phyloP scores from a whole-genome alignment of 768 basidiomycete genomes.

The Russula dissimulans region DNA sequence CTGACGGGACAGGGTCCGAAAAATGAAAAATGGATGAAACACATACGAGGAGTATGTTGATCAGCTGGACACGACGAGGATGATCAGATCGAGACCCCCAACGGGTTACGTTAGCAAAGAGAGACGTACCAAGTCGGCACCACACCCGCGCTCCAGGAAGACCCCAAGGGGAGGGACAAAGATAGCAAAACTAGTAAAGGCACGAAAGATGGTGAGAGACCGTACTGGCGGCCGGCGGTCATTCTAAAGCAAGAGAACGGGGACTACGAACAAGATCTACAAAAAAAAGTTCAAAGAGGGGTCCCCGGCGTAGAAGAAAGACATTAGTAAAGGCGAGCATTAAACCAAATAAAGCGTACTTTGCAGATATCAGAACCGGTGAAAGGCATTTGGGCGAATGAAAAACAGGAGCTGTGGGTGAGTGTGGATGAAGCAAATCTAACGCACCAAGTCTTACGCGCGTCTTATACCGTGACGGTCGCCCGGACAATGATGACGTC shows the following conservation, averaged over 20 bases:
- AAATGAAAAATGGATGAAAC: not conserved
- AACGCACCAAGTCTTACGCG: too few relatives aligned
- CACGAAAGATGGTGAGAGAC: not conserved
- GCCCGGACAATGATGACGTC: not conserved
- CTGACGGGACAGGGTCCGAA: not conserved
- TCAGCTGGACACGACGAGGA: constrained; percentile 26
- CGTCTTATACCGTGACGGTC: not conserved
- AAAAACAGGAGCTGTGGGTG: too few relatives aligned
- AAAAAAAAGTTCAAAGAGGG: not conserved
- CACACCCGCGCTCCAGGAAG: constrained; percentile 81
- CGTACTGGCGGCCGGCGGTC: not conserved
- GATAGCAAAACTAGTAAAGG: constrained; percentile 47
- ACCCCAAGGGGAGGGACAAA: constrained; percentile 79
- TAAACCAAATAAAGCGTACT: constrained; percentile 30
- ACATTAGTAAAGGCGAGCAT: not conserved
- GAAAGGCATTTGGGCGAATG: constrained; percentile 42
- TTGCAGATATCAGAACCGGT: constrained; percentile 73
- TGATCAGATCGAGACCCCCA: not conserved
- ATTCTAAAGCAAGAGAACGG: not conserved
- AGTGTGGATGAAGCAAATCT: too few relatives aligned
- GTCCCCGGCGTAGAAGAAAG: not conserved
- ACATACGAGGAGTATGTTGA: constrained; percentile 63
- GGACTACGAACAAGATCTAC: constrained; percentile 36
- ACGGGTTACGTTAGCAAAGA: not conserved
- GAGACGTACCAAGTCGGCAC: constrained; percentile 56